A percentile compares a stretch with the other conserved stretches of the same genome.
Conservation (phyloP, 164 flowering plant species). For the Tetrastigma voinierianum region DNA sequence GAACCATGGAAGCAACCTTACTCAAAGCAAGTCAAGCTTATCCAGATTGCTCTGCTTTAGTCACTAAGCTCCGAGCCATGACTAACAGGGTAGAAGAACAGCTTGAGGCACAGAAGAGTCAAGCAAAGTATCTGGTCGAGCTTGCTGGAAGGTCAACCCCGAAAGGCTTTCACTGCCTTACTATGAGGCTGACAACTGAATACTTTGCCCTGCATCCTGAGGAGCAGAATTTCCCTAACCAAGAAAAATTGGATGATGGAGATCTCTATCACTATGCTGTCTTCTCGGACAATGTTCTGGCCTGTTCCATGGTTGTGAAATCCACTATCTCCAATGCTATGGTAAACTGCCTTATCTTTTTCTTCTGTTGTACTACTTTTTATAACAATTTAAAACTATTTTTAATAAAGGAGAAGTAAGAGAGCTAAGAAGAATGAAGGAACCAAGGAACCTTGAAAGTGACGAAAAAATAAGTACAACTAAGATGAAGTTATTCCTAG, state of each 20-base stretch:
- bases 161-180: conserved; percentile 90
- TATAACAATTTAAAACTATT: neutral
- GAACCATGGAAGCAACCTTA: conserved; percentile 67
- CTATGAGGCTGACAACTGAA: conserved; percentile 84
- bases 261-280: conserved; percentile 71
- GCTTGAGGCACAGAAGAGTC: conserved; percentile 56
- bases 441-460: too few relatives aligned
- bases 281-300: conserved; percentile 91
- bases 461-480: too few relatives aligned
- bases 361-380: neutral
- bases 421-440: too few relatives aligned
- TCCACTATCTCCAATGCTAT: conserved; percentile 64
- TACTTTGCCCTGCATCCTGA: conserved; percentile 66
- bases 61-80: conserved; percentile 78
- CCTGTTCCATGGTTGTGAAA: conserved; percentile 87
- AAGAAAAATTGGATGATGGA: conserved; percentile 46
- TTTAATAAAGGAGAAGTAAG: neutral
- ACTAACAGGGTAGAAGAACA: conserved; percentile 75
- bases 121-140: conserved; percentile 57
- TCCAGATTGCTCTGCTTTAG: conserved; percentile 72
- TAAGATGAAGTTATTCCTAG: too few relatives aligned
- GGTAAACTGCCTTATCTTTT: conserved; percentile 38
- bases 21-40: conserved; percentile 59
- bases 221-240: conserved; percentile 47
- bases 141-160: conserved; percentile 88